A percentile compares a stretch with the other conserved stretches of the same genome.
Evolutionary conservation across 2,329 filamentous ascomycete species (phyloP).

Genomic region (Diaporthe vexans): DNA sequence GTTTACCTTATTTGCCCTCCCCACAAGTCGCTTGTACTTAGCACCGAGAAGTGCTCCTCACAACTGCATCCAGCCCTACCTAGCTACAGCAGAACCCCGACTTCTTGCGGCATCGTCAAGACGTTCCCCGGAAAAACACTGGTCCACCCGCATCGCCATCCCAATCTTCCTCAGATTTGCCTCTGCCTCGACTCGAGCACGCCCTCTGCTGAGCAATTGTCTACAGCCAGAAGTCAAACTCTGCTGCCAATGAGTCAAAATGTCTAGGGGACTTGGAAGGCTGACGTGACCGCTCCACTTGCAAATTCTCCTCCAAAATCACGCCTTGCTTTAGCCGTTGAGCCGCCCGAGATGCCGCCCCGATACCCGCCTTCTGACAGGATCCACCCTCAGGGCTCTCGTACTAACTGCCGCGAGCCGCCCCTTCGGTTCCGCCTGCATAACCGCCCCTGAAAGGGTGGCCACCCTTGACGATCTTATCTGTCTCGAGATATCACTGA

Average conservation of each 20-base stretch:
- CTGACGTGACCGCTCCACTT: slow-evolving; percentile 38
- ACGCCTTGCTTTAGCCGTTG: slow-evolving; percentile 30
- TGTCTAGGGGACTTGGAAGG: slow-evolving; percentile 13
- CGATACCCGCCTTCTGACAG: slow-evolving; percentile 16
- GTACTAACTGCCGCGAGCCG: slow-evolving; percentile 19
- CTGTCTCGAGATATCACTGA: neutral
- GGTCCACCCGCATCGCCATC: neutral
- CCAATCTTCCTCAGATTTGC: neutral
- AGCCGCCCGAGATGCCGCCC: slow-evolving; percentile 34
- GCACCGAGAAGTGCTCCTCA: slow-evolving; percentile 17
- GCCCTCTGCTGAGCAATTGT: neutral
- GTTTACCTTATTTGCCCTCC: slow-evolving; percentile 34
- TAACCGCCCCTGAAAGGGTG: slow-evolving; percentile 15
- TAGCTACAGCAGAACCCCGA: slow-evolving; percentile 7
- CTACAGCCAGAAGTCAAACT: neutral
- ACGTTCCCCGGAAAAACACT: slow-evolving; percentile 10
- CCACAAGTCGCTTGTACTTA: slow-evolving; percentile 19
- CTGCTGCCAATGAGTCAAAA: slow-evolving; percentile 22
- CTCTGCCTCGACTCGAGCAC: neutral
- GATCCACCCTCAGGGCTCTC: slow-evolving; percentile 10
- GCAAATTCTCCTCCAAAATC: slow-evolving; percentile 33
- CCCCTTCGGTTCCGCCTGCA: slow-evolving; percentile 25
- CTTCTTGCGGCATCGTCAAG: neutral
- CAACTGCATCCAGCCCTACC: slow-evolving; percentile 24
- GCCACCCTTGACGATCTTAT: slow-evolving; percentile 27